Evolutionary conservation across 2,329 filamentous ascomycete species (phyloP).

Genomic region (Fusarium sp.): DNA sequence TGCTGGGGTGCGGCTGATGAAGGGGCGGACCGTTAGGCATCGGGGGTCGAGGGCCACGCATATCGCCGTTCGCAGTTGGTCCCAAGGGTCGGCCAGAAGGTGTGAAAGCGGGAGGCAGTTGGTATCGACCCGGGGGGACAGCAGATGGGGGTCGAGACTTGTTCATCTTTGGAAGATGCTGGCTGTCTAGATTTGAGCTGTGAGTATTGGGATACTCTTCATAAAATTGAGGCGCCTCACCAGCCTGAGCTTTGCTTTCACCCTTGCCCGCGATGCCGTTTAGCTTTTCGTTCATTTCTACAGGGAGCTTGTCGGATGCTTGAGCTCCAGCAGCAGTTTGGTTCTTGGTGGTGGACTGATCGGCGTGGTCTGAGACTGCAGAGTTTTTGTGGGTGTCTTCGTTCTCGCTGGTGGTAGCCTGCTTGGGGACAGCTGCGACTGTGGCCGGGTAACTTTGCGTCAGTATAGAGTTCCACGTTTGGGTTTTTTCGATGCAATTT

Average conservation of each 20-base stretch:
- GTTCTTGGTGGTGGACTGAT: slow-evolving; percentile 42
- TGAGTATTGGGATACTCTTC: slow-evolving; percentile 18
- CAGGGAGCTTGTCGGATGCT: slow-evolving; percentile 12
- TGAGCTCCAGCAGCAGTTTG: slow-evolving; percentile 22
- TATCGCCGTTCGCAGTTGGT: slow-evolving; percentile 50
- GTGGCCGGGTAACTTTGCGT: slow-evolving; percentile 14
- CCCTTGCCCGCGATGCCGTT: slow-evolving; percentile 31
- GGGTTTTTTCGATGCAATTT: not conserved
- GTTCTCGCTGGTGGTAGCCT: slow-evolving; percentile 24
- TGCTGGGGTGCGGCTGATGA: slow-evolving; percentile 66
- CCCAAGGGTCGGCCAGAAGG: slow-evolving; percentile 50
- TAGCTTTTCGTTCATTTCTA: slow-evolving; percentile 23
- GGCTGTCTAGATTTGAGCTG: slow-evolving; percentile 24
- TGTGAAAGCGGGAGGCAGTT: slow-evolving; percentile 59
- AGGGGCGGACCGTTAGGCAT: slow-evolving; percentile 53
- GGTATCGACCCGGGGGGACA: slow-evolving; percentile 53
- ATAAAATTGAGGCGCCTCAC: slow-evolving; percentile 22
- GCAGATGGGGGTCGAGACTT: slow-evolving; percentile 48
- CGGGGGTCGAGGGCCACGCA: slow-evolving; percentile 49
- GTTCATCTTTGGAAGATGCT: slow-evolving; percentile 28
- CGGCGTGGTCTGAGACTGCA: slow-evolving; percentile 30
- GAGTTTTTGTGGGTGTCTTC: slow-evolving; percentile 30
- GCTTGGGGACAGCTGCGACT: slow-evolving; percentile 35
- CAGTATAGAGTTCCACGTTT: slow-evolving; percentile 11
- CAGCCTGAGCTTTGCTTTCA: slow-evolving; percentile 31